phyloP scores from a whole-genome alignment of 1,284 basidiomycete genomes.

The Golubevia sp. region DNA sequence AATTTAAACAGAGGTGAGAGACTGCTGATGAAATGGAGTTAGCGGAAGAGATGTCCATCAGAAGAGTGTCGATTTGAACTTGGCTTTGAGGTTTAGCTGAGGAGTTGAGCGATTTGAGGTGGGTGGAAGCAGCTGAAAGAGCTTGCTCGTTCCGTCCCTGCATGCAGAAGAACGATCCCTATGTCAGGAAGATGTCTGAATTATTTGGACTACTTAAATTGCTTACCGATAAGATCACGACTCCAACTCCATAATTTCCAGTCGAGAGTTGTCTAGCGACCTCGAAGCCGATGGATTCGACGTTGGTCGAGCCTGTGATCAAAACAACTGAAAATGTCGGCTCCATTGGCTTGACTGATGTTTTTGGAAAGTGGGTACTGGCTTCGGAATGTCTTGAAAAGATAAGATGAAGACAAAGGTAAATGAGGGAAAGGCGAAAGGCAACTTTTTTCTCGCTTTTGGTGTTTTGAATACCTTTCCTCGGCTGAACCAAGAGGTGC shows the following conservation, averaged over 20 bases:
- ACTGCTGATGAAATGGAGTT: conserved; percentile 8
- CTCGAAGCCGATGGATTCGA: conserved; percentile 10
- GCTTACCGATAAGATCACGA: no score
- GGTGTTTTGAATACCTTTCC: no score
- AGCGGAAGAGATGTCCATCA: conserved; percentile 7
- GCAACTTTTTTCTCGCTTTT: no score
- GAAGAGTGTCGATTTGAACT: background rate
- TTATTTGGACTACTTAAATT: no score
- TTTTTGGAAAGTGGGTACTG: no score
- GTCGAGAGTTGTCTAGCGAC: conserved; percentile 6
- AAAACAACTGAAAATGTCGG: conserved; percentile 2
- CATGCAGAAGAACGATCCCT: conserved; percentile 2
- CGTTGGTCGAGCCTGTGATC: conserved; percentile 11
- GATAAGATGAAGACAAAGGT: no score
- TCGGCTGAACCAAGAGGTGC: no score
- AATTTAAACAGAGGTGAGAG: background rate
- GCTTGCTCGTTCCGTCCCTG: conserved; percentile 5
- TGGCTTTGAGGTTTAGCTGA: background rate
- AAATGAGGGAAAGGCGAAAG: no score
- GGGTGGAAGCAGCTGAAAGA: background rate
- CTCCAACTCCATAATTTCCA: no score
- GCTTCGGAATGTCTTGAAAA: no score
- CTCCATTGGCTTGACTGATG: no score
- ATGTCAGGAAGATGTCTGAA: no score
- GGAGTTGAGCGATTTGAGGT: background rate